A percentile compares a stretch with the other conserved stretches of the same genome.
Conservation (phyloP, 2,329 filamentous ascomycete genomes). For the Diaporthe ilicicola region DNA sequence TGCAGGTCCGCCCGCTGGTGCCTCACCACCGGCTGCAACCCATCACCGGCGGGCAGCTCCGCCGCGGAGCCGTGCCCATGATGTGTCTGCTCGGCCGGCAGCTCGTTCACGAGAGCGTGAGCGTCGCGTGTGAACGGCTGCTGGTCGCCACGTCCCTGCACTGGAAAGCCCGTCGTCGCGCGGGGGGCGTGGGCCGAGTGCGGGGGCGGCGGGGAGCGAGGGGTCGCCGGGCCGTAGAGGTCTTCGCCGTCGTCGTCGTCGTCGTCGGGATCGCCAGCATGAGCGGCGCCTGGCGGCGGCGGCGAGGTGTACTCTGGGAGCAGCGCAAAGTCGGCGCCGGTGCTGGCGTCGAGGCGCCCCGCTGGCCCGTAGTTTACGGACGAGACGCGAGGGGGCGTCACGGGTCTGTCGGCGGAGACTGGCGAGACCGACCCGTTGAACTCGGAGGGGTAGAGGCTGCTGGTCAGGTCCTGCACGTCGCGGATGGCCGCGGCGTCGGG, state of each 20-base stretch:
- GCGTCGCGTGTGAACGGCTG: background rate
- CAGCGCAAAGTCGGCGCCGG: slow-evolving; percentile 14
- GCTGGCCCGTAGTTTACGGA: slow-evolving; percentile 16
- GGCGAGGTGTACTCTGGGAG: background rate
- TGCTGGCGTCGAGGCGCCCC: slow-evolving; percentile 13
- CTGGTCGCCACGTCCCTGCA: background rate
- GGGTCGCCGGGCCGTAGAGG: background rate
- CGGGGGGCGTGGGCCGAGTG: slow-evolving; percentile 10
- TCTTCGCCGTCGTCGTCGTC: background rate
- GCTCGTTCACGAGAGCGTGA: background rate
- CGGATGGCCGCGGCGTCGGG: slow-evolving; percentile 6
- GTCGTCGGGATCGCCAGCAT: too few species aligned
- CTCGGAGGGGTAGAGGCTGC: slow-evolving; percentile 5
- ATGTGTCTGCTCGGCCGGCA: slow-evolving; percentile 14
- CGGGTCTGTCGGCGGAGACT: background rate
- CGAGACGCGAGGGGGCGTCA: background rate
- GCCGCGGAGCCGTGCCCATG: background rate
- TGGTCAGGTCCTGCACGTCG: background rate
- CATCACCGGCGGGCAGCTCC: background rate
- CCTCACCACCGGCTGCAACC: background rate
- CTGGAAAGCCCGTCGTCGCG: background rate
- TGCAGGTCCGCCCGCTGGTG: background rate
- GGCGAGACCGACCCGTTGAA: slow-evolving; percentile 1
- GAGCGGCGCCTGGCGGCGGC: too few species aligned
- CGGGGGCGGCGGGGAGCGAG: background rate